Conservation (phyloP, 1,139 yeast species). For the Pichia sp. region DNA sequence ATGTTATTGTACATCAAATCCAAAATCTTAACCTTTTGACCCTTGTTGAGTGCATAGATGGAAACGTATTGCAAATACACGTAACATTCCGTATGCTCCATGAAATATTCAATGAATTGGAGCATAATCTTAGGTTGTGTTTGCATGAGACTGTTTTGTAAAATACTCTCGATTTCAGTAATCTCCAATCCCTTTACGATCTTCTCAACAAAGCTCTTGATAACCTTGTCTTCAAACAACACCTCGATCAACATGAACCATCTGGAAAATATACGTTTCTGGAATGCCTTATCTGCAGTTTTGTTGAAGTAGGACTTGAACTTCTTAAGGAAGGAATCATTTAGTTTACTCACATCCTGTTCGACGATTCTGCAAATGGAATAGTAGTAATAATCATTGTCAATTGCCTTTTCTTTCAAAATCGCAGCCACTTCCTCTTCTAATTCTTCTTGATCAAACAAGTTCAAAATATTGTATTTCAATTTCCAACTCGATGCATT, state of each 20-base stretch:
- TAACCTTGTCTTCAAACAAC: constrained; percentile 32
- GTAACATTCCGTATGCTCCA: constrained; percentile 4
- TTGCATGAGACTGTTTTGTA: constrained; percentile 35
- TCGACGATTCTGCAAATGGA: constrained; percentile 51
- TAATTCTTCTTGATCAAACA: constrained; percentile 43
- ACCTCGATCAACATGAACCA: constrained; percentile 54
- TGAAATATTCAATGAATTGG: constrained; percentile 31
- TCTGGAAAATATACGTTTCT: constrained; percentile 42
- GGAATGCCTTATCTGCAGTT: constrained; percentile 18
- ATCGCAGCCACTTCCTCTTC: constrained; percentile 18
- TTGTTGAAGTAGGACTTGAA: constrained; percentile 34
- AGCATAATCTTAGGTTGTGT: constrained; percentile 43
- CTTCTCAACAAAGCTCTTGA: constrained; percentile 19
- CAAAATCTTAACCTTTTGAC: constrained; percentile 39
- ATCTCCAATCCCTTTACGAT: constrained; percentile 19
- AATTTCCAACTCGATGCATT: constrained; percentile 40
- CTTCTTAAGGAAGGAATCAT: constrained; percentile 18
- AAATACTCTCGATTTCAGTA: constrained; percentile 17
- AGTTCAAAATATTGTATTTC: constrained; percentile 45
- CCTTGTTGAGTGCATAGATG: constrained; percentile 47
- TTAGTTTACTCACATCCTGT: constrained; percentile 30
- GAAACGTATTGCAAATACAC: constrained; percentile 39
- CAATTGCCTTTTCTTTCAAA: not conserved
- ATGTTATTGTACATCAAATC: constrained; percentile 34
- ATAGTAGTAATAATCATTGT: constrained; percentile 36